Evolutionary conservation across 108 stramenopile species (phyloP).

Genomic region (Fragilariopsis cylindrus): DNA sequence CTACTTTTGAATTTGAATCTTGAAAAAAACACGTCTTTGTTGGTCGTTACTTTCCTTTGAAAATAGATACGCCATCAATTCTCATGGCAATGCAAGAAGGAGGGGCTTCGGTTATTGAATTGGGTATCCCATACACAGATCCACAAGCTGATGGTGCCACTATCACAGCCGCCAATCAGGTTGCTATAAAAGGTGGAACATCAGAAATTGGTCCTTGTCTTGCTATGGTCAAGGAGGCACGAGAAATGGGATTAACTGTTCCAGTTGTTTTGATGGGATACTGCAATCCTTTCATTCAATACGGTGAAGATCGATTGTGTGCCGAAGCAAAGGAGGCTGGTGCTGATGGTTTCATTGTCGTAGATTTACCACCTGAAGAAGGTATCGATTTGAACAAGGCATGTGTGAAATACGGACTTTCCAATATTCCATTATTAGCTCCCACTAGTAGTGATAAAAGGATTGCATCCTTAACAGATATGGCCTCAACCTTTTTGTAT

Average conservation of each 20-base stretch:
- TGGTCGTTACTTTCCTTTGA: background rate
- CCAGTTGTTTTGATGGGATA: slow-evolving; percentile 99
- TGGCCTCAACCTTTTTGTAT: slow-evolving; percentile 93
- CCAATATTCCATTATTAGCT: slow-evolving; percentile 94
- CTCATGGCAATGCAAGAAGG: slow-evolving; percentile 95
- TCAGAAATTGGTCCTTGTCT: slow-evolving; percentile 83
- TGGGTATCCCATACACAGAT: slow-evolving; percentile 98
- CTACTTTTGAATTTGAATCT: background rate
- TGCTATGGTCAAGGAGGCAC: slow-evolving; percentile 83
- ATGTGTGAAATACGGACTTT: slow-evolving; percentile 84
- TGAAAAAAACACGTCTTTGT: background rate
- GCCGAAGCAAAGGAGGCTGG: slow-evolving; percentile 77
- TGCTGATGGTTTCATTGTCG: slow-evolving; percentile 96
- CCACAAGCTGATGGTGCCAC: slow-evolving; percentile 99
- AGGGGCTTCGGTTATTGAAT: slow-evolving; percentile 94
- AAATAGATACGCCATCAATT: slow-evolving; percentile 88
- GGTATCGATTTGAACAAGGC: slow-evolving; percentile 78
- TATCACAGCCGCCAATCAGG: slow-evolving; percentile 93
- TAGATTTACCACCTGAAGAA: slow-evolving; percentile 98
- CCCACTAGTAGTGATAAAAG: slow-evolving; percentile 96
- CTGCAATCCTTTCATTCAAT: slow-evolving; percentile 96
- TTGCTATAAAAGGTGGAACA: slow-evolving; percentile 91
- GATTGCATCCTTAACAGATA: slow-evolving; percentile 81
- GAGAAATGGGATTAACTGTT: slow-evolving; percentile 90
- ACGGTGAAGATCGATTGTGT: slow-evolving; percentile 90